A percentile compares a stretch with the other conserved stretches of the same genome.
Evolutionary conservation across 257 asterid species (phyloP).

Genomic region (Misopates orontium): DNA sequence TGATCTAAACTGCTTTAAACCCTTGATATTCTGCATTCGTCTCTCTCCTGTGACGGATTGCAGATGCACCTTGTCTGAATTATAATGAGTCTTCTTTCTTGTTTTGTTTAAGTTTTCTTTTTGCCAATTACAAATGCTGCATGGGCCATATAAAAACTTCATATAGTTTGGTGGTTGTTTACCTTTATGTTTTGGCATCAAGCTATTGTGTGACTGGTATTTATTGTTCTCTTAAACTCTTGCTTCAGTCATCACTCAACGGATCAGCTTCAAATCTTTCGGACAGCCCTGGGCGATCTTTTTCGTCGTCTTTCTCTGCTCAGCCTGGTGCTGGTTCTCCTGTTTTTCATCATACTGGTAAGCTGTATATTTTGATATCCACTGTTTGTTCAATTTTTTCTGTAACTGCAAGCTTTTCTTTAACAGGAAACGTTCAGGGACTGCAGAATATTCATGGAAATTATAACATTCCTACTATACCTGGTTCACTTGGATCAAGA

Average conservation of each 20-base stretch:
- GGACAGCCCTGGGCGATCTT: conserved; percentile 82
- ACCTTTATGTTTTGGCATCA: conserved; percentile 16
- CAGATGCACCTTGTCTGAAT: conserved; percentile 21
- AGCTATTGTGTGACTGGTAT: conserved; percentile 14
- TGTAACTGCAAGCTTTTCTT: conserved; percentile 27
- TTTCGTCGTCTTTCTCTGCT: conserved; percentile 79
- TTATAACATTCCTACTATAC: conserved; percentile 81
- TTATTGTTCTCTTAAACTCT: conserved; percentile 23
- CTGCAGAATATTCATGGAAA: conserved; percentile 88
- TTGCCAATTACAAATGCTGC: conserved; percentile 2
- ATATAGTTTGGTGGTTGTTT: conserved; percentile 10
- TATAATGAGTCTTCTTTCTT: conserved; percentile 3
- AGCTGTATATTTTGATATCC: conserved; percentile 37
- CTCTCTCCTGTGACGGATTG: neutral
- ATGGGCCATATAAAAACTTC: conserved; percentile 8
- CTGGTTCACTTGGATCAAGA: conserved; percentile 91
- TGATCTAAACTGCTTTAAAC: conserved; percentile 3
- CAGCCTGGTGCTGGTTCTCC: conserved; percentile 96
- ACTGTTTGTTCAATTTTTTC: conserved; percentile 21
- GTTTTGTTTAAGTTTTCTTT: conserved; percentile 4
- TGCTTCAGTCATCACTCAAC: conserved; percentile 76
- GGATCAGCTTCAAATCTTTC: conserved; percentile 89
- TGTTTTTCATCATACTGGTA: conserved; percentile 79
- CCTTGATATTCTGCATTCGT: conserved; percentile 10
- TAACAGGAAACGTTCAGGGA: conserved; percentile 88